phyloP scores from a whole-genome alignment of 495 filamentous ascomycete genomes.

The Podospora comata region DNA sequence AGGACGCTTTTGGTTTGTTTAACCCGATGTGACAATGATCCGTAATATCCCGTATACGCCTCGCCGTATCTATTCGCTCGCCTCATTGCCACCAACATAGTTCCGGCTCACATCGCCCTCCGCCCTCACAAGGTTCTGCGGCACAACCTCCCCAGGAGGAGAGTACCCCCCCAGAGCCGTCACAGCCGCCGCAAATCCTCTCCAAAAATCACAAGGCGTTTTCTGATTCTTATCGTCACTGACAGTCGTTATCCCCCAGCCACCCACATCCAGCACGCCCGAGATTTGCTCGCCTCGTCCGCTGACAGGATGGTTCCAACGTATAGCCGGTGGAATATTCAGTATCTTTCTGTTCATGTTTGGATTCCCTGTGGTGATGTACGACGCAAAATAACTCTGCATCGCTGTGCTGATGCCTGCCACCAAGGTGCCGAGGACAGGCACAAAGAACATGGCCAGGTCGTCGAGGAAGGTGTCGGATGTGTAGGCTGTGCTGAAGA shows the following conservation, averaged over 20 bases:
- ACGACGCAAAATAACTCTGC: conserved; percentile 42
- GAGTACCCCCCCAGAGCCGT: conserved; percentile 40
- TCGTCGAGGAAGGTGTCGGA: conserved; percentile 35
- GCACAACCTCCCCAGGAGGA: conserved; percentile 29
- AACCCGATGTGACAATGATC: too few relatives aligned
- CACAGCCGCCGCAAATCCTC: conserved; percentile 32
- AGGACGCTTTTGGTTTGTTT: too few relatives aligned
- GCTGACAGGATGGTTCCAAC: conserved; percentile 32
- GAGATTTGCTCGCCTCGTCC: conserved; percentile 24
- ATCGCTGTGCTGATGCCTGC: conserved; percentile 36
- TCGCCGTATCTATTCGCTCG: too few relatives aligned
- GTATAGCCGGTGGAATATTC: conserved; percentile 37
- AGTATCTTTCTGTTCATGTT: conserved; percentile 34
- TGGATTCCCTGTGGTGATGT: conserved; percentile 38
- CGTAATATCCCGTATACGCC: too few relatives aligned
- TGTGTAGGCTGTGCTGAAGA: conserved; percentile 31
- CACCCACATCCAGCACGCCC: conserved; percentile 36
- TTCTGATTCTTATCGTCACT: conserved; percentile 35
- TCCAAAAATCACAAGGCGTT: conserved; percentile 40
- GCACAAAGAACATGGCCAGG: conserved; percentile 31
- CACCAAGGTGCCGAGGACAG: conserved; percentile 34
- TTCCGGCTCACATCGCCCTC: conserved; percentile 22
- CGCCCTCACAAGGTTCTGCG: conserved; percentile 17
- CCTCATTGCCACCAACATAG: conserved; percentile 28
- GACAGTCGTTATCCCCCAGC: conserved; percentile 35